These are phyloP conservation scores for Chrysophaeum taylorii DNA, from an alignment of 352 stramenopile species.

Conservation along the genomic window DNA sequence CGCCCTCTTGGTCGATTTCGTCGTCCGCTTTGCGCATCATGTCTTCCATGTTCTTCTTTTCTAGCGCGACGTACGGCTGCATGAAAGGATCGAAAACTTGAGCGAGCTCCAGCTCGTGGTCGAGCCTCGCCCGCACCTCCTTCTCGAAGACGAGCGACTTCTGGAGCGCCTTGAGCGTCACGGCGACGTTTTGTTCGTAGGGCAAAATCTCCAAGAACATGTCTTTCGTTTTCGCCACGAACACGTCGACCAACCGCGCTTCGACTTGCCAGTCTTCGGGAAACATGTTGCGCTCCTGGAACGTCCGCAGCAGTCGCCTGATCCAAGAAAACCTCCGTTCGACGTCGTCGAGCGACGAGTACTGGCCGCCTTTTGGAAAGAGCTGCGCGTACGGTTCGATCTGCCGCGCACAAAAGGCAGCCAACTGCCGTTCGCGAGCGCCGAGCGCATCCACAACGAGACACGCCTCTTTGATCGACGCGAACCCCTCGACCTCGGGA, in stretches of 20 bases:
- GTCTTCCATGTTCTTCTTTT: slow-evolving; percentile 88
- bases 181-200: slow-evolving; percentile 49
- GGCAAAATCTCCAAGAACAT: slow-evolving; percentile 36
- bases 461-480: slow-evolving; percentile 54
- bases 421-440: slow-evolving; percentile 49
- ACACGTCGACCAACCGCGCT: slow-evolving; percentile 75
- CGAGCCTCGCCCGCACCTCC: slow-evolving; percentile 55
- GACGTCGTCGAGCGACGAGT: slow-evolving; percentile 51
- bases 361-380: slow-evolving; percentile 28
- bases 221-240: slow-evolving; percentile 68
- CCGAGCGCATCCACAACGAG: slow-evolving; percentile 74
- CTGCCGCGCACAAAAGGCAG: slow-evolving; percentile 59
- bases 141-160: slow-evolving; percentile 75
- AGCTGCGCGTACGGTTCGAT: slow-evolving; percentile 55
- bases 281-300: slow-evolving; percentile 74
- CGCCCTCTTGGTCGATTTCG: slow-evolving; percentile 83
- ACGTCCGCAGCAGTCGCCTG: slow-evolving; percentile 49
- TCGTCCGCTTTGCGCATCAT: slow-evolving; percentile 78
- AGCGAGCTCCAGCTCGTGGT: slow-evolving; percentile 28
- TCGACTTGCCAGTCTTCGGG: slow-evolving; percentile 88
- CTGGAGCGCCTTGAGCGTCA: slow-evolving; percentile 67
- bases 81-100: slow-evolving; percentile 92
- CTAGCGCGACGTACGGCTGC: slow-evolving; percentile 86
- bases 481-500: slow-evolving; percentile 9
- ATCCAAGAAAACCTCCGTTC: slow-evolving; percentile 77